Evolutionary conservation across 306 rosid genomes (phyloP).

Genomic region (Gastrolobium villosum): DNA sequence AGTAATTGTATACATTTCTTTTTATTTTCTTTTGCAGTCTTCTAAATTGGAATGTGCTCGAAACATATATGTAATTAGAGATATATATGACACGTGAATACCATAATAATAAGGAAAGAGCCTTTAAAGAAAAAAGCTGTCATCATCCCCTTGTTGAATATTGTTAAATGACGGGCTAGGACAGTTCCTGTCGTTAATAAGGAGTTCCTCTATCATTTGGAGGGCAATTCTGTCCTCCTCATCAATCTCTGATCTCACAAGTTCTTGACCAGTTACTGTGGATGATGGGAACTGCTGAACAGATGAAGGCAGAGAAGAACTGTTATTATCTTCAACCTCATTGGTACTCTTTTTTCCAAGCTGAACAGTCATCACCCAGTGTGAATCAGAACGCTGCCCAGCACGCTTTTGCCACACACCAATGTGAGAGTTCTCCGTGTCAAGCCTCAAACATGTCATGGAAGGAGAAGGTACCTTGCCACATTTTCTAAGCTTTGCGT

Average conservation of each 20-base stretch:
- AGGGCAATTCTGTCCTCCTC: conserved; percentile 82
- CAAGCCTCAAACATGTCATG: conserved; percentile 93
- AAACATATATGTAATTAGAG: neutral
- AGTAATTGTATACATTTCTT: conserved; percentile 28
- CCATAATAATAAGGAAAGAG: conserved; percentile 6
- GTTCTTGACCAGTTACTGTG: conserved; percentile 3
- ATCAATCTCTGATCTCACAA: conserved; percentile 47
- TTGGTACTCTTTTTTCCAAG: conserved; percentile 54
- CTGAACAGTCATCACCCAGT: conserved; percentile 83
- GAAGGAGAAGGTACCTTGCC: conserved; percentile 78
- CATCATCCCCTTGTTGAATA: conserved; percentile 43
- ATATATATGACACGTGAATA: conserved; percentile 33
- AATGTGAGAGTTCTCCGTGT: conserved; percentile 82
- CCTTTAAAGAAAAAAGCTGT: conserved; percentile 46
- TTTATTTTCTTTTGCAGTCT: conserved; percentile 24
- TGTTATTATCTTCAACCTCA: neutral
- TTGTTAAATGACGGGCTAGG: conserved; percentile 57
- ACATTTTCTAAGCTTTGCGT: conserved; percentile 82
- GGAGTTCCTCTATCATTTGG: conserved; percentile 97
- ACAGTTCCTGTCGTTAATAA: conserved; percentile 65
- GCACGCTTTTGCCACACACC: conserved; percentile 95
- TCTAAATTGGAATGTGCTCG: conserved; percentile 23
- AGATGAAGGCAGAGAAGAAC: neutral
- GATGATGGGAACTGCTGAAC: conserved; percentile 9
- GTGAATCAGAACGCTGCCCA: conserved; percentile 72